Base-by-base conservation (phyloP, 2,329 filamentous ascomycete species). In the Ascochyta lentis region DNA sequence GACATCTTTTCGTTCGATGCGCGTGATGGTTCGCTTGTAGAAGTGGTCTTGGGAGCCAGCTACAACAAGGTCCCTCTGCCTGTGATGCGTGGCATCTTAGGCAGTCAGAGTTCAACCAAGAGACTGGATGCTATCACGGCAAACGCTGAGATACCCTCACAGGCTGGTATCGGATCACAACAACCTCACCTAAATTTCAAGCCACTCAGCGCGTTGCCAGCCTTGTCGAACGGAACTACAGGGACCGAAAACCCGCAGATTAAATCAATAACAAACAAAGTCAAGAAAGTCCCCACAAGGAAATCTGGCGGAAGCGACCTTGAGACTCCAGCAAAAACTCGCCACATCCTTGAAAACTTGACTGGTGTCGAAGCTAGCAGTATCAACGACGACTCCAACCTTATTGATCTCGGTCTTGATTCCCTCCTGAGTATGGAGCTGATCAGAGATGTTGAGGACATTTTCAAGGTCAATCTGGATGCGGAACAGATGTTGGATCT, bases 401-500 rank as follows among this genome's bases (percentile, higher is more conserved):
- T 76, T 24, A 64, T 58, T 6, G 72, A 76, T 23, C 50, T 78
- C 12, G 76, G 76, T 1, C 64, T 78, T 12, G 76, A 77, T 51
- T 78, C 76, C 8, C 58, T 77, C 6, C 64, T 77, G 60, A 67
- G 58, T 3, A 74, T 67, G 19, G 76, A 77, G 49, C 52, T 78
- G 16, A 49, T 64, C 8, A 51, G 55, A 12, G 74, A 76, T 16
- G 65, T 76, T 24, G 48, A 59, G 24, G 33, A 12, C 5, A 26
- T 29, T 1, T 62, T 64, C 38, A 46, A 61, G 12, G 54, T 51
- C 34, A 44, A 49, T 2, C 35, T 65, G 8, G 38, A 53, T 3
- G 40, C 52, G 15, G 42, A 46, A 9, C 42, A 63, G 29, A 44
- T 39, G n/a, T 10, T 39, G 31, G 15, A 43, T 19, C 35, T 56